Percentiles rank a stretch among this genome's conserved stretches.
phyloP scores from a whole-genome alignment of 495 filamentous ascomycete genomes.

The Rhypophila decipiens region DNA sequence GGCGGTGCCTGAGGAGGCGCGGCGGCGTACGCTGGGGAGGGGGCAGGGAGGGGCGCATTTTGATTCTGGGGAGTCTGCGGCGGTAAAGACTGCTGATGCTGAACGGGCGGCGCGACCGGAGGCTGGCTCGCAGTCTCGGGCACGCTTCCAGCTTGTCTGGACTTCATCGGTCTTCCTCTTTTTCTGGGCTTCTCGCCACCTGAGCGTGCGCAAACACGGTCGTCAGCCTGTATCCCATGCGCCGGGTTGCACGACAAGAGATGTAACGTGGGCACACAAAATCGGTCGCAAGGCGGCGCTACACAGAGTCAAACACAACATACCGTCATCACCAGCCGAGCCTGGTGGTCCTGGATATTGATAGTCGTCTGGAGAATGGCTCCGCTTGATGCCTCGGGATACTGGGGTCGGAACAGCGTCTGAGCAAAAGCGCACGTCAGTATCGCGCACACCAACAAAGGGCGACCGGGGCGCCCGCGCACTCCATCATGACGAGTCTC shows the following conservation, averaged over 20 bases:
- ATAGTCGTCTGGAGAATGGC: conserved; percentile 79
- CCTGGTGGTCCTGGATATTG: conserved; percentile 54
- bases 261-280: conserved; percentile 21
- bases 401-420: conserved; percentile 32
- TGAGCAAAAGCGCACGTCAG: conserved; percentile 22
- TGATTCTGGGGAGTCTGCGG: conserved; percentile 79
- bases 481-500: background rate
- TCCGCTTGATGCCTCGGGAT: conserved; percentile 81
- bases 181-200: conserved; percentile 68
- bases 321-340: conserved; percentile 75
- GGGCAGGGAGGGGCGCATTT: conserved; percentile 58
- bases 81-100: conserved; percentile 34
- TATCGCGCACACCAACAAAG: conserved; percentile 7
- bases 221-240: conserved; percentile 33
- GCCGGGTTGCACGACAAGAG: conserved; percentile 33
- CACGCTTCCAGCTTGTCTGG: conserved; percentile 39
- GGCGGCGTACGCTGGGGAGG: conserved; percentile 39
- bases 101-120: conserved; percentile 27
- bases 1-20: conserved; percentile 67
- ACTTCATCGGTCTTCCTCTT: conserved; percentile 78
- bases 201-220: conserved; percentile 22
- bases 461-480: background rate
- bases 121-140: conserved; percentile 45
- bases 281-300: conserved; percentile 17
- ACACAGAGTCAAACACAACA: conserved; percentile 46